phyloP scores from a whole-genome alignment of 768 basidiomycete species.

The Xerocomellus dryophilus region DNA sequence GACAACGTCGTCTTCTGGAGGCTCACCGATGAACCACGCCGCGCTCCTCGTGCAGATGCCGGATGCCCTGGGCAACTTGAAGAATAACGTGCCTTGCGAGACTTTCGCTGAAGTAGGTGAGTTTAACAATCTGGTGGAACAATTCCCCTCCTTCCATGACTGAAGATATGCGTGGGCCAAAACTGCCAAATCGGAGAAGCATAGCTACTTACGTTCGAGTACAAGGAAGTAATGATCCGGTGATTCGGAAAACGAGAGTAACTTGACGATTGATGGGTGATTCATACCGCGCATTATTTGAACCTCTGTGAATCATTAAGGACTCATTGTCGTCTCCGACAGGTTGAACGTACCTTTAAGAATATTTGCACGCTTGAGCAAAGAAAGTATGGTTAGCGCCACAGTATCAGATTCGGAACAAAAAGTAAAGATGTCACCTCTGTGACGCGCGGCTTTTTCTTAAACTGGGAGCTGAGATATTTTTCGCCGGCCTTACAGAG shows the following conservation, averaged over 20 bases:
- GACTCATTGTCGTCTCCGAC: neutral
- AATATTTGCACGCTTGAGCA: conserved; percentile 85
- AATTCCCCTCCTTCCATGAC: conserved; percentile 98
- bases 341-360: conserved; percentile 65
- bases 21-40: conserved; percentile 90
- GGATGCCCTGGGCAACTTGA: conserved; percentile 91
- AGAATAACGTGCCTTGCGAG: conserved; percentile 96
- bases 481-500: conserved; percentile 78
- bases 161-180: conserved; percentile 31
- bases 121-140: conserved; percentile 98
- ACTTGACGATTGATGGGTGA: conserved; percentile 91
- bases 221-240: conserved; percentile 92
- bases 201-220: conserved; percentile 69
- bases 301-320: conserved; percentile 62
- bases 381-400: conserved; percentile 19
- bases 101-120: conserved; percentile 97
- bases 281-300: conserved; percentile 97
- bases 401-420: conserved; percentile 16
- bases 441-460: conserved; percentile 96
- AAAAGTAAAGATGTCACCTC: conserved; percentile 61
- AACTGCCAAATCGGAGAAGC: neutral
- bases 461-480: conserved; percentile 90
- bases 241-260: conserved; percentile 89
- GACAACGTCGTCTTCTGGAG: neutral
- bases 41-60: conserved; percentile 94